Percentiles rank a stretch among this genome's conserved stretches.
phyloP scores from a whole-genome alignment of 2,329 filamentous ascomycete species.

The Ascochyta koolunga region DNA sequence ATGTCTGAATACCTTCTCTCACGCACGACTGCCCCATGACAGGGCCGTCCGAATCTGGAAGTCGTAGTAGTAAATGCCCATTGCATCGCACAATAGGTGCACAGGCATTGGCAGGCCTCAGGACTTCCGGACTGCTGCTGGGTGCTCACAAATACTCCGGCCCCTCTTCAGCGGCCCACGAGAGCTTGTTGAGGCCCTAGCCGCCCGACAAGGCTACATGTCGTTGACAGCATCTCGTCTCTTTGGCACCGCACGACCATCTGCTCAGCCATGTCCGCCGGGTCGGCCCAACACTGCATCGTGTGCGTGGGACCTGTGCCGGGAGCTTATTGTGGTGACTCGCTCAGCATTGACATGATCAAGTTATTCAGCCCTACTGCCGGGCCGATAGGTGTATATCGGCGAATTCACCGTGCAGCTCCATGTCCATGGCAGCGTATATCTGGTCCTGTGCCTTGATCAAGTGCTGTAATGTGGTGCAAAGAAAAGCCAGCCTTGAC shows the following conservation, averaged over 20 bases:
- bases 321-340: conserved; percentile 1
- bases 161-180: conserved; percentile 23
- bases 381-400: conserved; percentile 19
- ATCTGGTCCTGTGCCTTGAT: not conserved
- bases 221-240: conserved; percentile 14
- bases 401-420: conserved; percentile 17
- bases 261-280: conserved; percentile 18
- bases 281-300: conserved; percentile 9
- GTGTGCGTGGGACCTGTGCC: conserved; percentile 18
- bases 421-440: not conserved
- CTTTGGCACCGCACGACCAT: not conserved
- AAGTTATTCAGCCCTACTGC: conserved; percentile 13
- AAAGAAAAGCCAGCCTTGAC: too few relatives aligned
- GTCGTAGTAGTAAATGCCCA: conserved; percentile 19
- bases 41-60: conserved; percentile 30
- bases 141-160: conserved; percentile 22
- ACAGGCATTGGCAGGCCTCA: conserved; percentile 24
- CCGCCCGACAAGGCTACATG: conserved; percentile 15
- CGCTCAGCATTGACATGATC: conserved; percentile 11
- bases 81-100: conserved; percentile 22
- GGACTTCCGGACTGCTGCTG: conserved; percentile 15
- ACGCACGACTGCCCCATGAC: conserved; percentile 26
- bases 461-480: not conserved
- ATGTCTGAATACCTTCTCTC: conserved; percentile 13
- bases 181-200: conserved; percentile 31